Evolutionary conservation across 768 basidiomycete genomes (phyloP).

Genomic region (Amanita thiersii): DNA sequence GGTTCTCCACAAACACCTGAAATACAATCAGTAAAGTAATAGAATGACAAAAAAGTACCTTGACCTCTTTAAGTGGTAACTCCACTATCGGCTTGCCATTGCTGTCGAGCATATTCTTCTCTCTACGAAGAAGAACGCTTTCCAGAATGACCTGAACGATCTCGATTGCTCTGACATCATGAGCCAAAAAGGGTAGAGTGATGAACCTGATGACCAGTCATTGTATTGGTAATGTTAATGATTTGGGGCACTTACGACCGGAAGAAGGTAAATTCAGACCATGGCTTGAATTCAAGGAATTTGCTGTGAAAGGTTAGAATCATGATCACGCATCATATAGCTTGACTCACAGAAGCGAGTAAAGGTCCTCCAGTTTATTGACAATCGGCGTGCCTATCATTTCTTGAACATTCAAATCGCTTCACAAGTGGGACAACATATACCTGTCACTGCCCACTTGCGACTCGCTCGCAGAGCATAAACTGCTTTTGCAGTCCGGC

Average conservation of each 20-base stretch:
- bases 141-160: conserved; percentile 94
- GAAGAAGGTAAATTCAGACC: conserved; percentile 85
- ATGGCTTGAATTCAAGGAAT: conserved; percentile 71
- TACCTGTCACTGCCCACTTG: conserved; percentile 90
- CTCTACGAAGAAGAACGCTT: conserved; percentile 77
- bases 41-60: neutral
- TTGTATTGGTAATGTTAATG: neutral
- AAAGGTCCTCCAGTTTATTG: conserved; percentile 87
- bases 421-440: conserved; percentile 6
- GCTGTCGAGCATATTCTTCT: conserved; percentile 86
- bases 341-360: conserved; percentile 58
- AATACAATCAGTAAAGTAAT: conserved; percentile 4
- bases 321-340: neutral
- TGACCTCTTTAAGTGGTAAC: conserved; percentile 82
- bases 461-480: conserved; percentile 74
- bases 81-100: conserved; percentile 87
- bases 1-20: conserved; percentile 58
- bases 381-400: conserved; percentile 82
- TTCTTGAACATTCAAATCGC: neutral
- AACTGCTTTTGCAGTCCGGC: conserved; percentile 83
- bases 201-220: conserved; percentile 53
- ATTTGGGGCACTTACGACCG: conserved; percentile 50
- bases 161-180: conserved; percentile 88
- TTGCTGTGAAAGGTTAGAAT: conserved; percentile 33
- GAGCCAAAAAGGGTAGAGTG: conserved; percentile 84